A percentile compares a stretch with the other conserved stretches of the same genome.
These are phyloP conservation scores for Chaetoceros tenuissimus DNA, from an alignment of 108 stramenopile species.

Conservation along the genomic window DNA sequence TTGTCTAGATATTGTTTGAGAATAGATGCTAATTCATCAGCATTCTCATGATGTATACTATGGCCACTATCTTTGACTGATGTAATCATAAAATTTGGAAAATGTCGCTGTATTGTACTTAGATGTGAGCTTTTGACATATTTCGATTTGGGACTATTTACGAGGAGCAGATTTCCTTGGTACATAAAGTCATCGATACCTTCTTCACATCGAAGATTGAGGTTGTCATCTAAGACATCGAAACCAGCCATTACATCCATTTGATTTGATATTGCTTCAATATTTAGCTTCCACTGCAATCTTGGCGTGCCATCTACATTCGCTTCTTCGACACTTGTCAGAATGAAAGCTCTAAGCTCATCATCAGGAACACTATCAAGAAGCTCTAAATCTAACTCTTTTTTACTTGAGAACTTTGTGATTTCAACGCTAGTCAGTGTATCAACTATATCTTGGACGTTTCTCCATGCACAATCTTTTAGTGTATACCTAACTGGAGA, in stretches of 20 bases:
- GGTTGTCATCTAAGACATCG: constrained; percentile 23
- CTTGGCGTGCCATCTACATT: constrained; percentile 9
- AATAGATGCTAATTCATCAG: constrained; percentile 67
- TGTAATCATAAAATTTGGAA: constrained; percentile 87
- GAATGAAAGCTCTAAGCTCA: constrained; percentile 75
- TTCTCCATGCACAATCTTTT: constrained; percentile 60
- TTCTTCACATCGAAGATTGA: background rate
- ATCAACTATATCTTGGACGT: constrained; percentile 76
- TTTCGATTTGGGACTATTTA: constrained; percentile 83
- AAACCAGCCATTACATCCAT: constrained; percentile 78
- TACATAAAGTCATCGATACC: constrained; percentile 19
- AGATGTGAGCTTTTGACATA: constrained; percentile 86
- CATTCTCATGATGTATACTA: constrained; percentile 93
- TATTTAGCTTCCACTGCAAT: constrained; percentile 77
- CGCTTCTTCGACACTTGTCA: constrained; percentile 52
- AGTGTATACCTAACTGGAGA: constrained; percentile 75
- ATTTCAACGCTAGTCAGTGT: constrained; percentile 15
- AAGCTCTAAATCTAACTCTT: constrained; percentile 50
- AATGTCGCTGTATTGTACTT: constrained; percentile 59
- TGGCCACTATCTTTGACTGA: constrained; percentile 88
- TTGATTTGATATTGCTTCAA: constrained; percentile 62
- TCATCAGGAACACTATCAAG: constrained; percentile 66
- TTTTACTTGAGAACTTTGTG: constrained; percentile 16
- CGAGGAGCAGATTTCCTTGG: constrained; percentile 74
- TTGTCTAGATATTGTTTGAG: constrained; percentile 75